Evolutionary conservation across 1,284 basidiomycete genomes (phyloP), one percentile per base, ranked within the genome.

Genomic region (Xanthoconium separans): DNA sequence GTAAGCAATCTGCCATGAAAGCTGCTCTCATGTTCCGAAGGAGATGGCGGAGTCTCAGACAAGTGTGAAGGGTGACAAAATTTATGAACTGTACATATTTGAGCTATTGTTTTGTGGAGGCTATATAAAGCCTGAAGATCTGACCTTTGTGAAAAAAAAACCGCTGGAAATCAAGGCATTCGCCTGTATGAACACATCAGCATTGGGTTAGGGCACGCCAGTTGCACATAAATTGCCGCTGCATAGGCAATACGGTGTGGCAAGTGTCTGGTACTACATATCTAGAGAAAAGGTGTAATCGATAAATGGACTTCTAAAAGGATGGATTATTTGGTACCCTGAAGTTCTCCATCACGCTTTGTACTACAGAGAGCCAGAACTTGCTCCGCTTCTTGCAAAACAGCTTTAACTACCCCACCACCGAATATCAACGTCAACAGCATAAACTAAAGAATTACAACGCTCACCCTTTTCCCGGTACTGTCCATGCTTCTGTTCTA

Each of bases 381-480:
- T 42, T 75, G 76, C 52, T 78, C 78, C 11, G 83, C 80, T 67
- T 85, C 81, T 53, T 82, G 77, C 46, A 87, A 63, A 27, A 80
- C 81, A 51, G 79, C 75, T 65, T 81, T 73, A 16, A 86, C 85
- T 87, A 57, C 29, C 20, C n/a, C n/a, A n/a, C 29, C 50, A 27
- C 37, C 22, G 33, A 55, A 55, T n/a, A 37, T 33, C 29, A 18
- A 37, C n/a, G 9, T 70, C 44, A 67, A 46, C 30, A 16, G 18
- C 16, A 4, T 33, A 12, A 11, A 39, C 50, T 11, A 8, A 50
- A 18, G 27, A 47, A 24, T n/a, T n/a, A 41, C 16, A 31, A 12
- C 29, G 56, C 74, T 53, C 51, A 84, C 85, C 82, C 73, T 80
- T 83, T 31, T 75, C 74, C 57, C 80, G 77, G 63, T 87, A 83